phyloP scores from a whole-genome alignment of 345 rosid genomes.

The Populus davidiana region DNA sequence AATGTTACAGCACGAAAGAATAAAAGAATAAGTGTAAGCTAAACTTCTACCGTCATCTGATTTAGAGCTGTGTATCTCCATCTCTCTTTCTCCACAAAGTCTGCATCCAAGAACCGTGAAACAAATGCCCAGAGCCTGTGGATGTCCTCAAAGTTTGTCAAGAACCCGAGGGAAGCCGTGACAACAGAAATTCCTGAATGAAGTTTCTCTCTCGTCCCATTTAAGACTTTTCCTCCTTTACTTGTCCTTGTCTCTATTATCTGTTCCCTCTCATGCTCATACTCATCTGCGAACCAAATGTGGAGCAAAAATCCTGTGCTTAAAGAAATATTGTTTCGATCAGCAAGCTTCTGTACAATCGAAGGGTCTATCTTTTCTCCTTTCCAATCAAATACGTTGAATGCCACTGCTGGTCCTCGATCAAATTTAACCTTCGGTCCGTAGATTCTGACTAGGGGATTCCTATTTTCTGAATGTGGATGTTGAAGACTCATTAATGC shows the following conservation, averaged over 20 bases:
- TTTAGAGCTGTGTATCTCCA: slow-evolving; percentile 81
- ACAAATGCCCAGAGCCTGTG: slow-evolving; percentile 76
- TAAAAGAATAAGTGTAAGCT: slow-evolving; percentile 13
- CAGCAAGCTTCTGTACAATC: slow-evolving; percentile 75
- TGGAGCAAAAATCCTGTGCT: slow-evolving; percentile 48
- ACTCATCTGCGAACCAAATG: slow-evolving; percentile 31
- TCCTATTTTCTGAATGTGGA: slow-evolving; percentile 44
- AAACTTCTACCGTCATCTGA: slow-evolving; percentile 52
- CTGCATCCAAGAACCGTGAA: slow-evolving; percentile 81
- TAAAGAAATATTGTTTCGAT: slow-evolving; percentile 54
- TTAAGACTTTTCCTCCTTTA: not conserved
- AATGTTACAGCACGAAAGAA: not conserved
- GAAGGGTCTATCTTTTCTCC: slow-evolving; percentile 64
- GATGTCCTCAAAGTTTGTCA: slow-evolving; percentile 76
- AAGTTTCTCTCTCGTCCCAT: slow-evolving; percentile 13
- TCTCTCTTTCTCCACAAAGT: slow-evolving; percentile 86
- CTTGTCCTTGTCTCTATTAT: slow-evolving; percentile 20
- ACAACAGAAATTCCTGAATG: slow-evolving; percentile 43
- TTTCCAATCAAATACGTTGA: slow-evolving; percentile 88
- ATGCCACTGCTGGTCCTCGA: slow-evolving; percentile 63
- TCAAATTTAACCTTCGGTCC: slow-evolving; percentile 56
- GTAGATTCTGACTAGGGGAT: slow-evolving; percentile 50
- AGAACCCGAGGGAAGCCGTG: slow-evolving; percentile 55
- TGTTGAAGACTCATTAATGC: slow-evolving; percentile 65
- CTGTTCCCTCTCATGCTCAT: slow-evolving; percentile 31